Conservation (phyloP, 2,329 filamentous ascomycete species). For the Clarireedia homoeocarpa region DNA sequence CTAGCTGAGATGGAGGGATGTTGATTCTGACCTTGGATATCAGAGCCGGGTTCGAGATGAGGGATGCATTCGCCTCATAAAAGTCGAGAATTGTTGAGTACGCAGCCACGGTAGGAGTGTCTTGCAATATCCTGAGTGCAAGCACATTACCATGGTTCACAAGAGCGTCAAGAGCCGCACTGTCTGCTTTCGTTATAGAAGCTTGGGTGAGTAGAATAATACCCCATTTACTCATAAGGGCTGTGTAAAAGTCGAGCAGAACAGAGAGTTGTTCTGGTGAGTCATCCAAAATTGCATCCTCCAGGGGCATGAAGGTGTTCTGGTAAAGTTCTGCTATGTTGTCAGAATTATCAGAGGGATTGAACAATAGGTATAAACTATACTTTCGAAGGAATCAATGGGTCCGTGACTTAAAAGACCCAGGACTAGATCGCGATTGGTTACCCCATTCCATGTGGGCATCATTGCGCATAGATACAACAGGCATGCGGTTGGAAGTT, state of each 20-base stretch:
- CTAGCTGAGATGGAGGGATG: constrained; percentile 57
- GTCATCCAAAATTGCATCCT: constrained; percentile 43
- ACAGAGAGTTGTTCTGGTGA: constrained; percentile 44
- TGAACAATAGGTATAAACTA: constrained; percentile 2
- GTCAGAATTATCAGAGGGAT: neutral
- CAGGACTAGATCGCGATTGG: constrained; percentile 46
- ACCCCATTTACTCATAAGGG: constrained; percentile 55
- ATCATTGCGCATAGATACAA: constrained; percentile 47
- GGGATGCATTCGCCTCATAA: constrained; percentile 52
- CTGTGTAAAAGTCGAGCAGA: constrained; percentile 60
- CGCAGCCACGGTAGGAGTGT: constrained; percentile 34
- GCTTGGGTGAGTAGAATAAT: constrained; percentile 36
- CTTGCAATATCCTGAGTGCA: constrained; percentile 52
- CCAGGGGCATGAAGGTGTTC: constrained; percentile 43
- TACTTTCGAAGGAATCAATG: constrained; percentile 49
- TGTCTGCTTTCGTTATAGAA: constrained; percentile 8
- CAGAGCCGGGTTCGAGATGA: constrained; percentile 45
- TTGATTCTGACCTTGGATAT: constrained; percentile 54
- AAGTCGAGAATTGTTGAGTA: constrained; percentile 59
- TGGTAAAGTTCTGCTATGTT: constrained; percentile 39
- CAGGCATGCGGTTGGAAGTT: constrained; percentile 33
- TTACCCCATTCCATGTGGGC: constrained; percentile 52
- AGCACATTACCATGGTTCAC: constrained; percentile 46
- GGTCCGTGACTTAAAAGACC: constrained; percentile 49
- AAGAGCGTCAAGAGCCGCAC: constrained; percentile 34